Evolutionary conservation across 2,329 filamentous ascomycete genomes (phyloP), one percentile per base, ranked within the genome.

Genomic region (Trichoderma koningiopsis): DNA sequence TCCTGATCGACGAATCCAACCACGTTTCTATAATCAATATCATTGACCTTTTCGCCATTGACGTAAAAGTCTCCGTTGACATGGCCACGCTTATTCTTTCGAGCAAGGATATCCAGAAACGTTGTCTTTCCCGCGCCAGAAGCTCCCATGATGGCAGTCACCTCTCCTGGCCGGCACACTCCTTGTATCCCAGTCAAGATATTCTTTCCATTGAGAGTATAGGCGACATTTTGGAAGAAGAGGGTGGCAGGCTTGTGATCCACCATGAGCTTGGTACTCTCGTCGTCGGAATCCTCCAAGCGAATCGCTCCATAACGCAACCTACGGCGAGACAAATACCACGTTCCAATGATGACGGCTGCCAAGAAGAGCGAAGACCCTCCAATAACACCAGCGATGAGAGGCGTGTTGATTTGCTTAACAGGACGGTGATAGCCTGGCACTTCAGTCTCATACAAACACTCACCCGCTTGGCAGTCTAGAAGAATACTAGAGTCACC

Each of bases 1-100:
- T 99, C 96, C 81, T 99, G 96, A 75, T 99, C 96, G 52, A 99
- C 96, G 75, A 98, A 99, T 27, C 96, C 96, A 72, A 97, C 91
- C 63, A 98, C 93, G 71, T 89, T 94, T 77, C 92, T 93, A 82
- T 96, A 99, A 72, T 97, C 93, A 35, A 87, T 80, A 77, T 97
- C 93, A 37, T 84, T 85, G 47, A 98, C 90, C 78, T 92, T 95
- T 79, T 98, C 93, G 40, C 96, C 96, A 73, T 98, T 98, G 76
- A 99, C 89, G 75, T 91, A 96, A 75, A 97, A 97, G 70, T 95
- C 88, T 24, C 96, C 96, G 10, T 86, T 83, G 0, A 92, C 88
- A 2, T 85, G 80, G 49, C 96, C 96, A 40, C 94, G 90, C 82
- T 99, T 99, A 81, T 98, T 98, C 85, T 98, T 99, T 72, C 94